These are phyloP conservation scores for Conoideocrella luteorostrata DNA, from an alignment of 2,329 filamentous ascomycete species.

Conservation along the genomic window DNA sequence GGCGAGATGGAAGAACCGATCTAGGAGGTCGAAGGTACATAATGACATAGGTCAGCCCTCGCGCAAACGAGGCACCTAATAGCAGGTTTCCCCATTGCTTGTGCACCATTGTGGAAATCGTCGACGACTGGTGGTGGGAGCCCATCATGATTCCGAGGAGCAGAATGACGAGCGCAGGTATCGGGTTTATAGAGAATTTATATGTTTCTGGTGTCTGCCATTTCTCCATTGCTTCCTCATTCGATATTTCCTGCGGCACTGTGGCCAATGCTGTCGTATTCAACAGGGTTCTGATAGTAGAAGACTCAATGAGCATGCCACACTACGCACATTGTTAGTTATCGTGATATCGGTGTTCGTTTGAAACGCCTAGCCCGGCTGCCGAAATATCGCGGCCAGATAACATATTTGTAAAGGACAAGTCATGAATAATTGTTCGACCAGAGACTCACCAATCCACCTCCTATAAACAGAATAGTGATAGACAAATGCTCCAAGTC, in stretches of 20 bases:
- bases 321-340: conserved; percentile 37
- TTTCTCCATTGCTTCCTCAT: conserved; percentile 44
- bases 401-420: too few species aligned
- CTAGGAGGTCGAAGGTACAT: conserved; percentile 74
- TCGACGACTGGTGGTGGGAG: conserved; percentile 76
- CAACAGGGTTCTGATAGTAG: conserved; percentile 58
- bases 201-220: conserved; percentile 57
- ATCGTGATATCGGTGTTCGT: neutral
- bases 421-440: too few species aligned
- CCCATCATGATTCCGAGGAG: conserved; percentile 93
- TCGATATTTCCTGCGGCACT: conserved; percentile 24
- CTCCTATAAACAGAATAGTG: conserved; percentile 87
- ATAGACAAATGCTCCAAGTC: conserved; percentile 93
- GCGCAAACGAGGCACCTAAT: conserved; percentile 70
- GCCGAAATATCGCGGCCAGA: too few species aligned
- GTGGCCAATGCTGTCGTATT: conserved; percentile 43
- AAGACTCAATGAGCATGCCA: conserved; percentile 81
- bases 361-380: too few species aligned
- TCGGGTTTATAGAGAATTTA: conserved; percentile 73
- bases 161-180: conserved; percentile 81
- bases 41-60: conserved; percentile 72
- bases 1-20: conserved; percentile 73
- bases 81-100: conserved; percentile 88
- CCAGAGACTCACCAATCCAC: conserved; percentile 62
- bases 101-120: conserved; percentile 87